Conservation (phyloP, 768 basidiomycete genomes). For the Psilocybe azurescens region DNA sequence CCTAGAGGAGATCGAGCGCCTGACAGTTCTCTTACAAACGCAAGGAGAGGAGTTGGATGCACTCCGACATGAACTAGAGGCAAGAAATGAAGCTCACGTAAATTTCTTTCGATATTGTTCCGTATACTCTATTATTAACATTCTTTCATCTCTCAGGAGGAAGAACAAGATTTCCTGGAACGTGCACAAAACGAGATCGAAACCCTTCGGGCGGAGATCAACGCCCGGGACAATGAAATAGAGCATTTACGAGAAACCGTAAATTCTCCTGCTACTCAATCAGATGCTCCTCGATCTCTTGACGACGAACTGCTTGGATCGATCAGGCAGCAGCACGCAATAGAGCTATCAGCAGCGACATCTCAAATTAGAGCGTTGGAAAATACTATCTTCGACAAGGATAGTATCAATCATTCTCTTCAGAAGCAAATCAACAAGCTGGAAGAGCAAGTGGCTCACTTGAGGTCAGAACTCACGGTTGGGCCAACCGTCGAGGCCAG, state of each 20-base stretch:
- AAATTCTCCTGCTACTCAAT: conserved; percentile 41
- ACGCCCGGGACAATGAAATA: conserved; percentile 69
- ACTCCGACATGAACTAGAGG: conserved; percentile 58
- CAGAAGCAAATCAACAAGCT: conserved; percentile 70
- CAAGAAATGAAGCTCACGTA: conserved; percentile 44
- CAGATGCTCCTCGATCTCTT: conserved; percentile 54
- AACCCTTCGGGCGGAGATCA: conserved; percentile 64
- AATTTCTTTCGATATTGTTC: conserved; percentile 12
- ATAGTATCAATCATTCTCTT: conserved; percentile 66
- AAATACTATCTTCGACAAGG: conserved; percentile 72
- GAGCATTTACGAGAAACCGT: conserved; percentile 56
- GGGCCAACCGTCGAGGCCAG: conserved; percentile 50
- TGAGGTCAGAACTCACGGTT: conserved; percentile 47
- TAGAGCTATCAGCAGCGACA: conserved; percentile 82
- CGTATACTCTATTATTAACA: neutral
- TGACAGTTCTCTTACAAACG: conserved; percentile 46
- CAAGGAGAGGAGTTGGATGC: conserved; percentile 60
- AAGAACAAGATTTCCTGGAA: conserved; percentile 66
- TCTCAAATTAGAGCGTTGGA: conserved; percentile 82
- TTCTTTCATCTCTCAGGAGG: conserved; percentile 43
- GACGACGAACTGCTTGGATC: conserved; percentile 78
- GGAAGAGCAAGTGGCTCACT: conserved; percentile 66
- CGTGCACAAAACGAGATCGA: conserved; percentile 76
- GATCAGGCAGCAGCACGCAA: conserved; percentile 73
- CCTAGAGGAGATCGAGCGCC: conserved; percentile 62